Percentiles rank a stretch among this genome's conserved stretches.
These are phyloP conservation scores for Tetradesmus lagerheimii DNA, from an alignment of 139 green algal genomes.

Conservation along the genomic window DNA sequence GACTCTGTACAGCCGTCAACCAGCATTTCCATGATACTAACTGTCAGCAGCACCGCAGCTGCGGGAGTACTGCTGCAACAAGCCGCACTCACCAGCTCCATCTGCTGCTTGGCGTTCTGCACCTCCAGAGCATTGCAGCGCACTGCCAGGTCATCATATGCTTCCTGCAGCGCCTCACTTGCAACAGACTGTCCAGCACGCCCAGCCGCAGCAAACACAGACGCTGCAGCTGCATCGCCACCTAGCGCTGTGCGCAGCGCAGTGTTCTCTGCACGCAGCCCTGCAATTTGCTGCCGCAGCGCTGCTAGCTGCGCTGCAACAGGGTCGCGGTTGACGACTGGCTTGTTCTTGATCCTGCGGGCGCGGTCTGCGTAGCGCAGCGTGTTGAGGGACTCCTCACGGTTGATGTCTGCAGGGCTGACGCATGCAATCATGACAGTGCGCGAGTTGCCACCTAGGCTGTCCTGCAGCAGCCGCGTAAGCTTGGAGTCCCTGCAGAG, in stretches of 20 bases:
- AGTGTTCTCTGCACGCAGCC: conserved; percentile 67
- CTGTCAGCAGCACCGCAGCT: background rate
- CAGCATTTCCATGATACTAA: background rate
- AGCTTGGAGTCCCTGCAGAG: conserved; percentile 92
- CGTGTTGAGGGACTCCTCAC: conserved; percentile 93
- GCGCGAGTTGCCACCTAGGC: conserved; percentile 93
- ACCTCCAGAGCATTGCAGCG: conserved; percentile 58
- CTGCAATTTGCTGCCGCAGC: conserved; percentile 83
- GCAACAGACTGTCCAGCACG: conserved; percentile 16
- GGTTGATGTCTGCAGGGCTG: conserved; percentile 88
- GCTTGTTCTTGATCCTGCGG: conserved; percentile 96
- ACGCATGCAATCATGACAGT: conserved; percentile 98
- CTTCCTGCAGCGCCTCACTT: conserved; percentile 66
- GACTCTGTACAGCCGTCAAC: too few species aligned
- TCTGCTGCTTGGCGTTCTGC: conserved; percentile 67
- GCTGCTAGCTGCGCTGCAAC: conserved; percentile 78
- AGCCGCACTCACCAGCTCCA: conserved; percentile 73
- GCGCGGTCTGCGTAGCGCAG: conserved; percentile 90
- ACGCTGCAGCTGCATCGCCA: background rate
- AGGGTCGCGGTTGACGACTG: conserved; percentile 92
- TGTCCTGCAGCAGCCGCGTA: conserved; percentile 97
- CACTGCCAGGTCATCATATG: conserved; percentile 55
- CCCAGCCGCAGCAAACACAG: background rate
- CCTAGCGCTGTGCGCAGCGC: conserved; percentile 42
- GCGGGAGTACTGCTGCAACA: background rate